Evolutionary conservation across 2,329 filamentous ascomycete genomes (phyloP).

Genomic region (Sphaerulina musiva): DNA sequence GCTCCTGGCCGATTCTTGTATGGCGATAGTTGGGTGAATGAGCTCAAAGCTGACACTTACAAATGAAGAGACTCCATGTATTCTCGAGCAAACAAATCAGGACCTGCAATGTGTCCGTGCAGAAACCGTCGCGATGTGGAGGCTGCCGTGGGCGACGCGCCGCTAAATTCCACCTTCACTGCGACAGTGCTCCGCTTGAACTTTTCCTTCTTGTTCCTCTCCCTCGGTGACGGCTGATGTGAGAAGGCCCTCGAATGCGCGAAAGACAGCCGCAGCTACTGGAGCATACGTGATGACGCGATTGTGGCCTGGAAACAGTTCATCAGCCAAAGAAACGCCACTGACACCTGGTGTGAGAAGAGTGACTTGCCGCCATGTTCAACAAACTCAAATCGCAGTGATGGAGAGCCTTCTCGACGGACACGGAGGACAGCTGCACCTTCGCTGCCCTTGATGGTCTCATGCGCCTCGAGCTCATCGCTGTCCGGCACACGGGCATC

Average conservation of each 20-base stretch:
- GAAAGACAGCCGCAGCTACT: slow-evolving; percentile 58
- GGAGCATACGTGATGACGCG: slow-evolving; percentile 59
- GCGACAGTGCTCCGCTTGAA: neutral
- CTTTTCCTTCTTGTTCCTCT: neutral
- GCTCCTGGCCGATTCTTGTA: too few species aligned
- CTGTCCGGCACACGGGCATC: slow-evolving; percentile 23
- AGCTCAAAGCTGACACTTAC: neutral
- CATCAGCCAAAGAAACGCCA: neutral
- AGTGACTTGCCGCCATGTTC: slow-evolving; percentile 38
- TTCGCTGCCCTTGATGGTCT: slow-evolving; percentile 30
- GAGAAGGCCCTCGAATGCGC: slow-evolving; percentile 50
- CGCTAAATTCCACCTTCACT: neutral
- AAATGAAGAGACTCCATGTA: neutral
- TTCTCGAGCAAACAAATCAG: neutral
- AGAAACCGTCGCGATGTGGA: neutral
- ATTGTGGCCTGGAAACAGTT: slow-evolving; percentile 55
- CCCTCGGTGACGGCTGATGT: neutral
- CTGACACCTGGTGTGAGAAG: neutral
- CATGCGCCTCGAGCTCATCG: slow-evolving; percentile 24
- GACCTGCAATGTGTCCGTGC: neutral
- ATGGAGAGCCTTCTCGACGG: slow-evolving; percentile 23
- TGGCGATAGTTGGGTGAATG: too few species aligned
- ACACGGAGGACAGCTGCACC: slow-evolving; percentile 23
- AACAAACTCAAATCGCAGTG: slow-evolving; percentile 40
- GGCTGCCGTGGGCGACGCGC: neutral